Percentiles rank a stretch among this genome's conserved stretches.
Conservation (phyloP, 768 basidiomycete species). For the Galerina sulciceps region DNA sequence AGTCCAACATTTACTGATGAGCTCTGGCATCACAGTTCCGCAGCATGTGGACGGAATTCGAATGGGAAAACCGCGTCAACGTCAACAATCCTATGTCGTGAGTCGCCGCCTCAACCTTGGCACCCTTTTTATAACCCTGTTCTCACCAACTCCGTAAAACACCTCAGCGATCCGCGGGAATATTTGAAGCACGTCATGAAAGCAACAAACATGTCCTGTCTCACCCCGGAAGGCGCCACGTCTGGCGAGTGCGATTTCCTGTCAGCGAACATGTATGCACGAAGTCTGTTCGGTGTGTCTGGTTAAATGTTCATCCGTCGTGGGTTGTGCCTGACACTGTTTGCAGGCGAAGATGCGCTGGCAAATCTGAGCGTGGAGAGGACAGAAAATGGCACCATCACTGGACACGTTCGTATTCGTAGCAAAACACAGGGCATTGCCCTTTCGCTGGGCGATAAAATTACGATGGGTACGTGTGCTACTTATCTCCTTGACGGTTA, state of each 20-base stretch:
- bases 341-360: constrained; percentile 88
- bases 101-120: constrained; percentile 33
- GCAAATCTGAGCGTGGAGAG: constrained; percentile 94
- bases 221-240: constrained; percentile 93
- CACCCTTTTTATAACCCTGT: background rate
- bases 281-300: constrained; percentile 85
- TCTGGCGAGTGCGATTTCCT: constrained; percentile 98
- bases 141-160: background rate
- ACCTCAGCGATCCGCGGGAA: constrained; percentile 74
- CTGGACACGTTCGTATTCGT: constrained; percentile 93
- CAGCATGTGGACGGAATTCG: constrained; percentile 99
- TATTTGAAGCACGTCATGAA: constrained; percentile 96
- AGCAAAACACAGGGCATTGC: constrained; percentile 99
- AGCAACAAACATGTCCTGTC: constrained; percentile 95
- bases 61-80: constrained; percentile 99
- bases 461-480: constrained; percentile 58
- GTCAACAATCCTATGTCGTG: constrained; percentile 84
- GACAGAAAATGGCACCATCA: constrained; percentile 78
- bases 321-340: background rate
- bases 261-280: constrained; percentile 95
- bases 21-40: constrained; percentile 65
- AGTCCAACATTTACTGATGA: background rate
- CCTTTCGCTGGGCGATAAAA: constrained; percentile 88
- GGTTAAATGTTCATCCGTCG: background rate
- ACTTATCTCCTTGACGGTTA: background rate